Conservation (phyloP, 805 yeast species). For the Myxozyma vanderwaltii region DNA sequence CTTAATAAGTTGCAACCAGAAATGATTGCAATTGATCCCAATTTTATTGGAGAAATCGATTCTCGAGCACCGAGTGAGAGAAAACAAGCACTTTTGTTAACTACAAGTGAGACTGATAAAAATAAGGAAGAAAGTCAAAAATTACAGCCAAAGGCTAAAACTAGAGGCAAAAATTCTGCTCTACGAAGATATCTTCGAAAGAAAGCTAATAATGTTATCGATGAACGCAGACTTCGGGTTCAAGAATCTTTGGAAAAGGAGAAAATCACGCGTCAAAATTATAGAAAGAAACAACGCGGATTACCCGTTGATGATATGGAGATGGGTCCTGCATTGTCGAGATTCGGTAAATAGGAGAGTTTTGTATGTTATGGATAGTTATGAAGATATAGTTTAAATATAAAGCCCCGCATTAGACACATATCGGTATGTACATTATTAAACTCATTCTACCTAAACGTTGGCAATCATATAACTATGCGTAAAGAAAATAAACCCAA, state of each 20-base stretch:
- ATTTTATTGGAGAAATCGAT: constrained; percentile 80
- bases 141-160: constrained; percentile 64
- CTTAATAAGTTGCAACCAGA: constrained; percentile 89
- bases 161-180: constrained; percentile 79
- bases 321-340: constrained; percentile 32
- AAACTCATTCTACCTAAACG: background rate
- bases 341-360: constrained; percentile 18
- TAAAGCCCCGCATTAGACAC: too few relatives aligned
- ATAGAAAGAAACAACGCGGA: constrained; percentile 49
- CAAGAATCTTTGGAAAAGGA: constrained; percentile 75
- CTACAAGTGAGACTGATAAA: constrained; percentile 40
- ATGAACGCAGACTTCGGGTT: constrained; percentile 76
- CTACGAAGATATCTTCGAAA: constrained; percentile 78
- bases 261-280: constrained; percentile 65
- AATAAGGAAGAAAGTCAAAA: constrained; percentile 52
- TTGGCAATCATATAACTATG: too few relatives aligned
- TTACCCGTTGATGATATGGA: constrained; percentile 23
- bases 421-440: too few relatives aligned
- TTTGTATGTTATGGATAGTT: background rate
- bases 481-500: too few relatives aligned
- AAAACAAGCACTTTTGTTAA: constrained; percentile 56
- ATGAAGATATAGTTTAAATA: too few relatives aligned
- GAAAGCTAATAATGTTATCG: constrained; percentile 81
- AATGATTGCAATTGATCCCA: constrained; percentile 88
- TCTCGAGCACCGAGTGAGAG: constrained; percentile 64